Conservation (phyloP, 306 rosid species). For the Rosa persica region DNA sequence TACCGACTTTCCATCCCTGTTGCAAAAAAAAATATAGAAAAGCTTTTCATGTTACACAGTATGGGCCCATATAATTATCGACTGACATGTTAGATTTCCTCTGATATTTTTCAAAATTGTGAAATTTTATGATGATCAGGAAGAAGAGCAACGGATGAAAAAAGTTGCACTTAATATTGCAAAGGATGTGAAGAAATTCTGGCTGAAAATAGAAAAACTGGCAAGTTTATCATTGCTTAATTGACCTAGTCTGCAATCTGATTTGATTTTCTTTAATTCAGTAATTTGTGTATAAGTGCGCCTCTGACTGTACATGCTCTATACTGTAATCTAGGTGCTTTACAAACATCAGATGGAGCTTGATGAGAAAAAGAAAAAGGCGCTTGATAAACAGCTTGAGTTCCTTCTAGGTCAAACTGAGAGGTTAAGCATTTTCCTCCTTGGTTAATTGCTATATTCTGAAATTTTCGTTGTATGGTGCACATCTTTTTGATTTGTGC, state of each 20-base stretch:
- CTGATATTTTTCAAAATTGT: conserved; percentile 19
- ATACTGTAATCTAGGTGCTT: conserved; percentile 64
- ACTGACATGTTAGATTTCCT: conserved; percentile 10
- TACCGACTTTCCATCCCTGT: conserved; percentile 42
- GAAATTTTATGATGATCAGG: conserved; percentile 51
- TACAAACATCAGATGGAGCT: conserved; percentile 98
- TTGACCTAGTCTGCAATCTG: background rate
- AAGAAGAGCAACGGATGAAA: conserved; percentile 86
- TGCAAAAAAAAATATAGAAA: conserved; percentile 2
- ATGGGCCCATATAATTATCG: conserved; percentile 10
- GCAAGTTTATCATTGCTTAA: conserved; percentile 44
- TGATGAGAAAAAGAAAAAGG: conserved; percentile 92
- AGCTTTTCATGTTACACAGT: conserved; percentile 18
- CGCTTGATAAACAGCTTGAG: conserved; percentile 96
- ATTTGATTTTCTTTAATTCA: background rate
- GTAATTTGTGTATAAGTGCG: conserved; percentile 11
- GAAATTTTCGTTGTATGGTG: background rate
- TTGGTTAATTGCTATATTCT: background rate
- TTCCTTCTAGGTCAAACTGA: conserved; percentile 98
- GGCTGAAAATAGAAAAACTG: conserved; percentile 96
- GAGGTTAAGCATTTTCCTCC: conserved; percentile 47
- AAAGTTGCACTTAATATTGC: conserved; percentile 94
- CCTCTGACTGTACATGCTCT: conserved; percentile 16
- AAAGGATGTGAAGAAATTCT: conserved; percentile 96
- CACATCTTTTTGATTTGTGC: conserved; percentile 9